Base-by-base conservation (phyloP, 176 grass and related monocot genomes). In the Puya raimondii region DNA sequence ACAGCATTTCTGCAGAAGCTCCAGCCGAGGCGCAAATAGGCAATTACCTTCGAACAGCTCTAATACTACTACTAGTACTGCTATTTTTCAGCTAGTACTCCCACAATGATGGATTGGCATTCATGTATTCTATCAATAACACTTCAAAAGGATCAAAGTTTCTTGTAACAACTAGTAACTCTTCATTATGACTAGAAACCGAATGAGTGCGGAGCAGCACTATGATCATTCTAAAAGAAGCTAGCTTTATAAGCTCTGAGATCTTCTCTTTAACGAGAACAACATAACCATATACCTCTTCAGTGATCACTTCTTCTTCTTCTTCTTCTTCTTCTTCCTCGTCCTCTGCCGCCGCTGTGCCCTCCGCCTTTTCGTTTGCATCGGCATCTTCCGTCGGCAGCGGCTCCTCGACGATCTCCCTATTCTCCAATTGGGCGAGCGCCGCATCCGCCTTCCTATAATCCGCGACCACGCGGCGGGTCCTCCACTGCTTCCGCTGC, bases 261-360 rank as follows among this genome's bases (percentile, higher is more conserved):
- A 51, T 52, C 56, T 47, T 23, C 11, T 51, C 8, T 1, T 64
- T 47, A 49, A 77, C 29, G n/a, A 73, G 8, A 64, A 23, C 33
- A 42, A 7, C 3, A 64, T 26, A 53, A 75, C 51, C 20, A 26
- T 27, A 63, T 67, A 97, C 94, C 89, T 93, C 84, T 84, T 90
- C 86, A 15, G 94, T 93, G 70, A 90, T 92, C 21, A 92, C 81
- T 67, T 86, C 74, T 25, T 87, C 84, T 59, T 83, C 92, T 48
- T 90, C 86, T 18, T 96, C 88, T 17, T 76, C 72, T 70, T 66
- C 23, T 56, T 72, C 49, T 27, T 88, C 84, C 50, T 72, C 68
- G 21, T 93, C 74, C 0, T 23, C 56, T 9, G 69, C 51, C 11
- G 76, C 71, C 14, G 81, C 86, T 7, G 66, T 23, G 11, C 80